Conservation (phyloP, 305 asterid genomes). For the Solanum chacoense region DNA sequence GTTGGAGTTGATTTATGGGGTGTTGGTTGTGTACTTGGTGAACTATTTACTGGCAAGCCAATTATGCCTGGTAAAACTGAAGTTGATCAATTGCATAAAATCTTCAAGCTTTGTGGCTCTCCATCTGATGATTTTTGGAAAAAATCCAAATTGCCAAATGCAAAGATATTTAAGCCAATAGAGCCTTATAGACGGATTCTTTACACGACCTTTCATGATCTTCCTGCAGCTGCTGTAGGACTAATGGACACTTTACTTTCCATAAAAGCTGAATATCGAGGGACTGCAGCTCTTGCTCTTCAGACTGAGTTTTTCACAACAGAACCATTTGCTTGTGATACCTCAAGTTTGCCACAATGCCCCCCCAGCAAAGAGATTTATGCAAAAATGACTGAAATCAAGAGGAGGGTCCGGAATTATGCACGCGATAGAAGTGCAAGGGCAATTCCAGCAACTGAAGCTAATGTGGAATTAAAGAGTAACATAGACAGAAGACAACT, state of each 20-base stretch:
- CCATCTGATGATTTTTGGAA: neutral
- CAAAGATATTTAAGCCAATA: neutral
- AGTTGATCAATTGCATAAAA: neutral
- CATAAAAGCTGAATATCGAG: neutral
- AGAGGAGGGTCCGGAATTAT: neutral
- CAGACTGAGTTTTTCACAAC: neutral
- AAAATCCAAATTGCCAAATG: neutral
- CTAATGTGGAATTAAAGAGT: neutral
- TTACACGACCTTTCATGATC: neutral
- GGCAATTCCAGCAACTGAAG: neutral
- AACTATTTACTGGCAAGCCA: neutral
- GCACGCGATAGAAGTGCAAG: neutral
- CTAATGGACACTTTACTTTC: neutral
- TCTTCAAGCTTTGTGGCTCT: neutral
- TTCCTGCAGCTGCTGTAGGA: neutral
- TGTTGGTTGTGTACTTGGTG: neutral
- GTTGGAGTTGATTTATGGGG: neutral
- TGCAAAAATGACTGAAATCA: neutral
- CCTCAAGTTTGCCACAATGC: neutral
- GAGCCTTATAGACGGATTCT: neutral
- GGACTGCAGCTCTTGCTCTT: neutral
- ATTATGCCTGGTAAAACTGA: conserved; percentile 4
- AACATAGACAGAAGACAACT: neutral
- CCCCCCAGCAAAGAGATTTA: neutral
- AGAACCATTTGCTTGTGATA: neutral